Percentiles rank a stretch among this genome's conserved stretches.
Evolutionary conservation across 2,329 filamentous ascomycete genomes (phyloP).

Genomic region (Zymoseptoria passerinii): DNA sequence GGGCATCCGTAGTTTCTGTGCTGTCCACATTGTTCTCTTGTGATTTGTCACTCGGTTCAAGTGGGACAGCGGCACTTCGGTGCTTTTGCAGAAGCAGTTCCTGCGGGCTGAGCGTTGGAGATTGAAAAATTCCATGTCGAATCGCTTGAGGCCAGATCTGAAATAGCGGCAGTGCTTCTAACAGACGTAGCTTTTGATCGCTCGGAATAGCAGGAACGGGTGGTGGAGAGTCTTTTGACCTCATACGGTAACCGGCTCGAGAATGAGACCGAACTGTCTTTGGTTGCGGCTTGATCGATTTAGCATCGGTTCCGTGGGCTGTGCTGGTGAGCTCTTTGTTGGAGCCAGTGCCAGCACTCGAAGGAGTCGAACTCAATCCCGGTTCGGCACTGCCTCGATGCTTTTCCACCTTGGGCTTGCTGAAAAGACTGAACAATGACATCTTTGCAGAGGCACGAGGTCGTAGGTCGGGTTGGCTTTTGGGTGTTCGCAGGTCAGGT

Average conservation of each 20-base stretch:
- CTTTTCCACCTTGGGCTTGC: constrained; percentile 42
- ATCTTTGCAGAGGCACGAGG: constrained; percentile 29
- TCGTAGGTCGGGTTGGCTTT: constrained; percentile 10
- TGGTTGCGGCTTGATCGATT: constrained; percentile 5
- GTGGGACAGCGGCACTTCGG: constrained; percentile 7
- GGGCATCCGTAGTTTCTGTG: constrained; percentile 9
- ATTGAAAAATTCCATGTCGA: constrained; percentile 62
- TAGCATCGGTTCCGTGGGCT: constrained; percentile 5
- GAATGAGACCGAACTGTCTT: constrained; percentile 10
- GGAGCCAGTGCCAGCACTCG: constrained; percentile 6
- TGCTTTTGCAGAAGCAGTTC: constrained; percentile 25
- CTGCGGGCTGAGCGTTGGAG: constrained; percentile 61
- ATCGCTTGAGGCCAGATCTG: constrained; percentile 80
- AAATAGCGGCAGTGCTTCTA: constrained; percentile 61
- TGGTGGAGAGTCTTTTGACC: constrained; percentile 2
- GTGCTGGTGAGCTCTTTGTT: constrained; percentile 4
- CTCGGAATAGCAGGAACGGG: constrained; percentile 7
- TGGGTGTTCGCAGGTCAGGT: constrained; percentile 10
- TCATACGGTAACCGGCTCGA: not conserved
- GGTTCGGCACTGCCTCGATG: constrained; percentile 39
- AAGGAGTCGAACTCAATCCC: constrained; percentile 24
- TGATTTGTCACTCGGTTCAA: not conserved
- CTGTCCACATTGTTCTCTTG: not conserved
- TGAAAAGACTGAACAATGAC: constrained; percentile 44
- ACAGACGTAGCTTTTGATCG: constrained; percentile 18